Conservation (phyloP, 1,139 yeast genomes). For the Kazachstania sp. region DNA sequence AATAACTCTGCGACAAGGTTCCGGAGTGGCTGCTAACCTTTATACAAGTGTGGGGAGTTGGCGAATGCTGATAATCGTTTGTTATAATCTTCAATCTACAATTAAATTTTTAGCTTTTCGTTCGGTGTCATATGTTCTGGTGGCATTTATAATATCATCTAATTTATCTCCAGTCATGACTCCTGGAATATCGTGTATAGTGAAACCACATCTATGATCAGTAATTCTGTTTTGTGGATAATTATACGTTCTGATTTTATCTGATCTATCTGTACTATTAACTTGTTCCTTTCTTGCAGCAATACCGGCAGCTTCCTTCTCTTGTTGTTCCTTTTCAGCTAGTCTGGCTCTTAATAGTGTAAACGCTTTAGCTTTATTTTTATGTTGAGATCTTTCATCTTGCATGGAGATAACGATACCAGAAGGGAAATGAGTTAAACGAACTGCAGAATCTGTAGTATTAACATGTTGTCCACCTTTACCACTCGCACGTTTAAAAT, state of each 20-base stretch:
- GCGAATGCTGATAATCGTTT: neutral
- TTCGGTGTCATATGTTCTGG: conserved; percentile 41
- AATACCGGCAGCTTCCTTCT: conserved; percentile 56
- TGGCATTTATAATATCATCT: conserved; percentile 52
- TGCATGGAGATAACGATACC: conserved; percentile 87
- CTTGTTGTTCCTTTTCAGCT: conserved; percentile 70
- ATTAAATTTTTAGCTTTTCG: conserved; percentile 31
- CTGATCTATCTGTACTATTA: conserved; percentile 80
- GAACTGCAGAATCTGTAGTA: conserved; percentile 94
- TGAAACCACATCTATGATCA: conserved; percentile 81
- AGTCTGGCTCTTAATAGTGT: conserved; percentile 70
- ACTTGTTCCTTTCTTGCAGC: conserved; percentile 75
- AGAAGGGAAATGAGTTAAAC: conserved; percentile 85
- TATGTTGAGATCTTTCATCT: conserved; percentile 91
- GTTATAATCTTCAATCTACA: neutral
- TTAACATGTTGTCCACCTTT: conserved; percentile 99
- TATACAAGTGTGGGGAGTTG: too few species aligned
- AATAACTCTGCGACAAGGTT: too few species aligned
- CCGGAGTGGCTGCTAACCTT: too few species aligned
- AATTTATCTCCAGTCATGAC: conserved; percentile 66
- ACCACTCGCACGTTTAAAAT: conserved; percentile 95
- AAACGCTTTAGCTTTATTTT: conserved; percentile 89
- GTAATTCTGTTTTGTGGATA: conserved; percentile 88
- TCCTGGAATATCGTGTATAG: conserved; percentile 72
- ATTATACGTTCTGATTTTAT: conserved; percentile 88